A percentile compares a stretch with the other conserved stretches of the same genome.
Evolutionary conservation across 345 rosid genomes (phyloP).

Genomic region (Passiflora organensis): DNA sequence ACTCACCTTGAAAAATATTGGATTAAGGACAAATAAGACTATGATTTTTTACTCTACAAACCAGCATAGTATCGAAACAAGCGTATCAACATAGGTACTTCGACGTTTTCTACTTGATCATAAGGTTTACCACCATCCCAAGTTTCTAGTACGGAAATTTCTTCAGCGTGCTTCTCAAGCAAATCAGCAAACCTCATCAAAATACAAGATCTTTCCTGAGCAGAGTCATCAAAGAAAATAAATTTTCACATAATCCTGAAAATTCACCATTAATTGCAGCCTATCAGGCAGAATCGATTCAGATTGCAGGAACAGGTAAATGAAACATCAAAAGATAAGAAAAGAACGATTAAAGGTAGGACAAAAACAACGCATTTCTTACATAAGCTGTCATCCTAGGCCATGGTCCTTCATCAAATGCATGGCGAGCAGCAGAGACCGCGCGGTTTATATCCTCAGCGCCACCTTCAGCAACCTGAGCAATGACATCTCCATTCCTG

Average conservation of each 20-base stretch:
- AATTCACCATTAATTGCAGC: too few species aligned
- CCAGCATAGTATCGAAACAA: constrained; percentile 72
- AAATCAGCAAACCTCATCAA: constrained; percentile 66
- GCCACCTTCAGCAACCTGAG: constrained; percentile 78
- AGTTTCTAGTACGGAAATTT: constrained; percentile 65
- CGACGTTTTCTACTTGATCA: constrained; percentile 57
- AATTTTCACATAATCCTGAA: not conserved
- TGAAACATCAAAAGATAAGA: not conserved
- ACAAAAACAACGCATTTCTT: too few species aligned
- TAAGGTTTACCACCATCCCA: constrained; percentile 82
- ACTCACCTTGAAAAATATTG: not conserved
- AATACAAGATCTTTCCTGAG: constrained; percentile 66
- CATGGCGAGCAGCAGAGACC: constrained; percentile 82
- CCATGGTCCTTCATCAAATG: constrained; percentile 93
- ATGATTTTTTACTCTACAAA: constrained; percentile 13
- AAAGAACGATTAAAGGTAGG: not conserved
- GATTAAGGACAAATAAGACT: not conserved
- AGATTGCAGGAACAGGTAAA: not conserved
- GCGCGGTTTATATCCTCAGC: constrained; percentile 75
- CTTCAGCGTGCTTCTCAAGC: constrained; percentile 65
- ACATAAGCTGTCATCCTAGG: constrained; percentile 84
- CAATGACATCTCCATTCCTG: constrained; percentile 72
- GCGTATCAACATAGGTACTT: constrained; percentile 58
- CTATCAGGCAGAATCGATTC: too few species aligned
- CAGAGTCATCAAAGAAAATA: not conserved